Percentiles rank a stretch among this genome's conserved stretches.
These are phyloP conservation scores for Cladosporium sp. DNA, from an alignment of 2,329 filamentous ascomycete species.

Conservation along the genomic window DNA sequence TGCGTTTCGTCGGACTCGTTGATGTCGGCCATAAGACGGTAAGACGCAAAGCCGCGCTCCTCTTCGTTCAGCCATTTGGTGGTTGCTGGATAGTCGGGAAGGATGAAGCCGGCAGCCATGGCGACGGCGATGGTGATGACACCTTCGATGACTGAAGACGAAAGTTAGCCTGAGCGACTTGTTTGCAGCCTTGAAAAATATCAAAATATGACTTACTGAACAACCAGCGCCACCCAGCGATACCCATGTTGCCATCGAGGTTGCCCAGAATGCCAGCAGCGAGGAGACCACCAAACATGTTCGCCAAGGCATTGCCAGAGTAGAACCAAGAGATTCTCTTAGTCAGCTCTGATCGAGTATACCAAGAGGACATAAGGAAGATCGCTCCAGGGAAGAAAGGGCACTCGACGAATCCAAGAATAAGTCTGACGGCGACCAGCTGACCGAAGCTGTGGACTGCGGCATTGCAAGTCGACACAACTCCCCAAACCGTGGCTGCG, in stretches of 20 bases:
- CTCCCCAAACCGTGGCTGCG: conserved; percentile 40
- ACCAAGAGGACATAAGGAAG: conserved; percentile 45
- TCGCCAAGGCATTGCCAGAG: conserved; percentile 29
- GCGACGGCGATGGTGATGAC: conserved; percentile 23
- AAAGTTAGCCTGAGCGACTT: conserved; percentile 9
- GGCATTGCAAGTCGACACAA: conserved; percentile 41
- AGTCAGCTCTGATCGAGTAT: conserved; percentile 41
- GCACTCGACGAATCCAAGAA: conserved; percentile 46
- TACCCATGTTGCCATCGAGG: conserved; percentile 28
- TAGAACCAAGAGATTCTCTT: conserved; percentile 22
- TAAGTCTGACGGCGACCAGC: conserved; percentile 44
- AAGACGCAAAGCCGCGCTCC: conserved; percentile 49
- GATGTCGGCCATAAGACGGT: conserved; percentile 46
- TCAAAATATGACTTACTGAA: conserved; percentile 17
- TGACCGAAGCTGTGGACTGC: conserved; percentile 38
- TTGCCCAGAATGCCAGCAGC: conserved; percentile 43
- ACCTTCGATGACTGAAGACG: conserved; percentile 28
- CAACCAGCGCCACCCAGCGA: conserved; percentile 37
- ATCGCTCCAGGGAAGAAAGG: conserved; percentile 45
- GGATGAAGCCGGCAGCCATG: conserved; percentile 31
- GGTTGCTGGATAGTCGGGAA: conserved; percentile 48
- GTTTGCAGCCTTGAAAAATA: too few relatives aligned
- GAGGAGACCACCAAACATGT: conserved; percentile 10
- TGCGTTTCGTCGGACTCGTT: conserved; percentile 39
- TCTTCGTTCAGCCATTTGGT: conserved; percentile 48